Evolutionary conservation across 169 alveolate species (phyloP).

Genomic region (Eimeria acervulina): DNA sequence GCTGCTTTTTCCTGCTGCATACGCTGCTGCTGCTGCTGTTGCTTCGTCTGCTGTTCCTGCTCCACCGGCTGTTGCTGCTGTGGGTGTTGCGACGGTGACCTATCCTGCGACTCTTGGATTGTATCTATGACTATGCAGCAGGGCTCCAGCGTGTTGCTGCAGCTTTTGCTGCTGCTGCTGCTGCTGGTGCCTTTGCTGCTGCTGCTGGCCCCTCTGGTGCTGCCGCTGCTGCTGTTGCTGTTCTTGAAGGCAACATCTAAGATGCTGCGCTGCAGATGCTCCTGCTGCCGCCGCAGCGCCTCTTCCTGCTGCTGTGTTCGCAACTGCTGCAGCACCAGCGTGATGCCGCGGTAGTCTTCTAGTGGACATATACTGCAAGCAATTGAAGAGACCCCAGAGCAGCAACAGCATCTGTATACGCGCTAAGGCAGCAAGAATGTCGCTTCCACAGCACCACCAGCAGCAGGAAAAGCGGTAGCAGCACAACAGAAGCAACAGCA

Average conservation of each 20-base stretch:
- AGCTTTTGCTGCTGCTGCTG: constrained; percentile 23
- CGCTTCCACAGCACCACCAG: neutral
- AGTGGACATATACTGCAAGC: constrained; percentile 64
- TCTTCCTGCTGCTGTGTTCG: constrained; percentile 72
- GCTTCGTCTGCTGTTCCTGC: constrained; percentile 21
- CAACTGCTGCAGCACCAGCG: constrained; percentile 72
- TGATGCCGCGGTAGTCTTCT: constrained; percentile 68
- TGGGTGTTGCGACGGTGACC: neutral
- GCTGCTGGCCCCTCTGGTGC: neutral
- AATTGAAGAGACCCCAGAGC: neutral
- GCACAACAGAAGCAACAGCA: neutral
- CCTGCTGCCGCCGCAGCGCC: constrained; percentile 61
- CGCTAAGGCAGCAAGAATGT: neutral
- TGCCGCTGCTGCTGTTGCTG: constrained; percentile 20
- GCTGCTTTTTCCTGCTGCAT: constrained; percentile 9
- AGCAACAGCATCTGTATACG: neutral
- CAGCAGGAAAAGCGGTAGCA: neutral
- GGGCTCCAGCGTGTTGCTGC: constrained; percentile 20
- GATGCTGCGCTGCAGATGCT: constrained; percentile 21
- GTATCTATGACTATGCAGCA: neutral
- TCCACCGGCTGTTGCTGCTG: neutral
- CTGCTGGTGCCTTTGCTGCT: neutral
- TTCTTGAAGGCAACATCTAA: neutral
- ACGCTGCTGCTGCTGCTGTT: constrained; percentile 37
- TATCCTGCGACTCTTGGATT: neutral